These are phyloP conservation scores for Umbelopsis isabellina DNA, from an alignment of 192 early-diverging fungal genomes.

Conservation along the genomic window DNA sequence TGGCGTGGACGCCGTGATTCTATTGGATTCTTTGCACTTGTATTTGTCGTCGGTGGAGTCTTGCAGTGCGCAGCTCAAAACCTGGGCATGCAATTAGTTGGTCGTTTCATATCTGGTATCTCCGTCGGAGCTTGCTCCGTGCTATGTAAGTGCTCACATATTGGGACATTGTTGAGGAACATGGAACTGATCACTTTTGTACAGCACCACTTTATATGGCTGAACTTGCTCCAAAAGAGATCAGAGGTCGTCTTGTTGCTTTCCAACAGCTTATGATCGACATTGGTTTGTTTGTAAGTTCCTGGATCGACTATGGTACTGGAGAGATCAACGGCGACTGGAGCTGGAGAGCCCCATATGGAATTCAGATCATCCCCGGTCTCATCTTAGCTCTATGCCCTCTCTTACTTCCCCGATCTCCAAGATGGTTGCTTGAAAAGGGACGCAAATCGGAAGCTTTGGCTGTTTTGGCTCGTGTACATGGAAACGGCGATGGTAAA, in stretches of 20 bases:
- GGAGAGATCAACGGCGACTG: conserved; percentile 10
- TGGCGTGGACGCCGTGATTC: conserved; percentile 48
- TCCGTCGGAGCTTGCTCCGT: conserved; percentile 51
- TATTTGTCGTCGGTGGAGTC: conserved; percentile 57
- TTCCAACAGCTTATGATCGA: conserved; percentile 83
- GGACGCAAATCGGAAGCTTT: conserved; percentile 67
- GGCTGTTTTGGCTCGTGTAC: conserved; percentile 24
- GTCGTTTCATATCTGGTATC: conserved; percentile 54
- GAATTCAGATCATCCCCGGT: conserved; percentile 80
- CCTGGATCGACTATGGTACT: conserved; percentile 32
- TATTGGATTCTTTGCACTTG: conserved; percentile 47
- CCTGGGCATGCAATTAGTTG: conserved; percentile 52
- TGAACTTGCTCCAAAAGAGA: conserved; percentile 76
- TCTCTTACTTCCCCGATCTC: conserved; percentile 78
- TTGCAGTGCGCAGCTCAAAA: conserved; percentile 53
- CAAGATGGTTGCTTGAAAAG: conserved; percentile 78
- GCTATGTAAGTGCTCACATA: conserved; percentile 5
- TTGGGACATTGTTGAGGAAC: background rate
- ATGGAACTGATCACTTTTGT: background rate
- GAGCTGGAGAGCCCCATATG: conserved; percentile 80
- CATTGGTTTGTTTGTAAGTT: conserved; percentile 51
- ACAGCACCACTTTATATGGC: conserved; percentile 51
- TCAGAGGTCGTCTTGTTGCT: conserved; percentile 81
- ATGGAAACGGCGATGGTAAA: conserved; percentile 25
- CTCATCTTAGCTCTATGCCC: conserved; percentile 67